These are phyloP conservation scores for Triticum timopheevii DNA, from an alignment of 176 grass and related monocot genomes.

Conservation along the genomic window DNA sequence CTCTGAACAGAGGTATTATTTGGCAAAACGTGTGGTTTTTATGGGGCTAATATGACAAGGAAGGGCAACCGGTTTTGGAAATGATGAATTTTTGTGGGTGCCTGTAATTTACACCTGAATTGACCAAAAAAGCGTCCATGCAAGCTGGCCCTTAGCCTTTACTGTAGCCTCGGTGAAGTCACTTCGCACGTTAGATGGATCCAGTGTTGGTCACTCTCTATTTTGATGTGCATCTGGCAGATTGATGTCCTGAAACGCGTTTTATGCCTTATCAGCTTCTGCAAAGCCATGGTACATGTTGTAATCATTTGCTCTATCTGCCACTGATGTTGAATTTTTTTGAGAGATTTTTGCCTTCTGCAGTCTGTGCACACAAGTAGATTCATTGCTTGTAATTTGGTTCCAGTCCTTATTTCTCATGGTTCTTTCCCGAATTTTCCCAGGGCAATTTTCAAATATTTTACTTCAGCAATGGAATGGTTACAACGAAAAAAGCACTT, in stretches of 20 bases:
- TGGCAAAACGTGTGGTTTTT: too few relatives aligned
- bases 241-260: not conserved
- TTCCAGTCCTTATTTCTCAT: slow-evolving; percentile 16
- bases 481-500: slow-evolving; percentile 75
- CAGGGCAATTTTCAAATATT: slow-evolving; percentile 80
- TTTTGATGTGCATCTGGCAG: not conserved
- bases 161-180: not conserved
- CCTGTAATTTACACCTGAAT: too few relatives aligned
- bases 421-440: slow-evolving; percentile 24
- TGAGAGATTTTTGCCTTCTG: slow-evolving; percentile 8
- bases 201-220: not conserved
- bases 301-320: slow-evolving; percentile 9
- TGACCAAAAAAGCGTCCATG: too few relatives aligned
- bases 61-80: too few relatives aligned
- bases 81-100: too few relatives aligned
- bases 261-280: not conserved
- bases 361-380: not conserved
- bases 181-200: not conserved
- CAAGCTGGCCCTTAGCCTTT: not conserved
- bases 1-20: too few relatives aligned
- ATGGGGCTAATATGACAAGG: too few relatives aligned
- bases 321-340: not conserved
- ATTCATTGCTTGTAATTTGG: not conserved
- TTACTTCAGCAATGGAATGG: slow-evolving; percentile 90
- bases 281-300: not conserved